Conservation (phyloP, 441 rosid species). For the Croton laevigatus region DNA sequence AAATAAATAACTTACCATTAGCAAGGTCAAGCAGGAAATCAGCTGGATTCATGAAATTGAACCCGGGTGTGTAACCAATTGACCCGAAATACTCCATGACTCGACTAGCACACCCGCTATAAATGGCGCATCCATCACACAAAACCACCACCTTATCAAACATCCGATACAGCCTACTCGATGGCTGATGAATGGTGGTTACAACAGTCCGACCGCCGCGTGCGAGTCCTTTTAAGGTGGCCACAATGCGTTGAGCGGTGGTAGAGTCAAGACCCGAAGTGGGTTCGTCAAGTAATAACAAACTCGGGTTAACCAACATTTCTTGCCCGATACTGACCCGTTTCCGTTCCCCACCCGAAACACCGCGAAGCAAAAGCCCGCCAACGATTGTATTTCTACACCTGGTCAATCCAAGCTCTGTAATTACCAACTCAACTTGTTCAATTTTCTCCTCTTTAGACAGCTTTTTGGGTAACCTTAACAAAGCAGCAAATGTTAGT, state of each 20-base stretch:
- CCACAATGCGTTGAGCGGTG: constrained; percentile 69
- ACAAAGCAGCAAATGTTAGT: constrained; percentile 64
- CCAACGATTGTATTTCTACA: constrained; percentile 67
- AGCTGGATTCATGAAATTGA: constrained; percentile 69
- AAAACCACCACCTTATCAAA: constrained; percentile 77
- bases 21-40: constrained; percentile 94
- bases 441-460: constrained; percentile 53
- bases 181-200: constrained; percentile 88
- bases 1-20: constrained; percentile 47
- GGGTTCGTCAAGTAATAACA: constrained; percentile 80
- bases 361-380: constrained; percentile 70
- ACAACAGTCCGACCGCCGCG: constrained; percentile 77
- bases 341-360: constrained; percentile 90
- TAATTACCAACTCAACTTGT: constrained; percentile 59
- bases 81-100: constrained; percentile 73
- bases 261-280: constrained; percentile 93
- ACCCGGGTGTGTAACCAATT: constrained; percentile 55
- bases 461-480: constrained; percentile 66
- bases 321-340: constrained; percentile 89
- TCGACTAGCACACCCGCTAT: constrained; percentile 53
- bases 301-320: constrained; percentile 85
- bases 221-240: constrained; percentile 53
- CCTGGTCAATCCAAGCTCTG: constrained; percentile 68
- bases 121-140: constrained; percentile 72
- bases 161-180: constrained; percentile 72